Conservation (phyloP, 1,284 basidiomycete species). For the Irpex lacteus region DNA sequence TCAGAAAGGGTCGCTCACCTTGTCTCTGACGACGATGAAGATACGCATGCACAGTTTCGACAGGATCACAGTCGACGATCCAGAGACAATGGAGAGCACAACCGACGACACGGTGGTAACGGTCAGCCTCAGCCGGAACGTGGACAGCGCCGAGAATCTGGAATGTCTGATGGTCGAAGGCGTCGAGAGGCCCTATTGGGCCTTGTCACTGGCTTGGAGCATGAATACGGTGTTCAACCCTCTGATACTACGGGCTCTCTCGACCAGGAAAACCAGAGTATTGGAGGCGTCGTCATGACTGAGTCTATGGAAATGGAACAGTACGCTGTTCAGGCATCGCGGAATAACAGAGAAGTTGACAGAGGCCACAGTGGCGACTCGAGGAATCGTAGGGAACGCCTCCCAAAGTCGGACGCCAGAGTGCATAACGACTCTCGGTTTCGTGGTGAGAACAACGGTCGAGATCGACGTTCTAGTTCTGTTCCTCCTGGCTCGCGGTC, state of each 20-base stretch:
- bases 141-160: neutral
- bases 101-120: neutral
- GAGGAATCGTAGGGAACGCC: neutral
- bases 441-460: neutral
- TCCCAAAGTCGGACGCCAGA: neutral
- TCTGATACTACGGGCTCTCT: neutral
- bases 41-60: neutral
- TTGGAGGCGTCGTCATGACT: neutral
- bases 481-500: conserved; percentile 3
- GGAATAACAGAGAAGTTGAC: neutral
- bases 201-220: conserved; percentile 39
- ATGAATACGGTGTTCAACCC: conserved; percentile 14
- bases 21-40: neutral
- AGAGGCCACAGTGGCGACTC: neutral
- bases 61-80: neutral
- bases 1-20: conserved; percentile 1
- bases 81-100: neutral
- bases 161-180: conserved; percentile 5
- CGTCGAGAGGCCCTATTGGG: conserved; percentile 41
- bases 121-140: conserved; percentile 5
- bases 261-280: neutral
- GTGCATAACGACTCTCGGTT: neutral
- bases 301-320: neutral
- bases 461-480: conserved; percentile 9
- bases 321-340: neutral